Evolutionary conservation across 805 yeast species (phyloP), one percentile per base, ranked within the genome.

Genomic region (Komagataella phaffii): DNA sequence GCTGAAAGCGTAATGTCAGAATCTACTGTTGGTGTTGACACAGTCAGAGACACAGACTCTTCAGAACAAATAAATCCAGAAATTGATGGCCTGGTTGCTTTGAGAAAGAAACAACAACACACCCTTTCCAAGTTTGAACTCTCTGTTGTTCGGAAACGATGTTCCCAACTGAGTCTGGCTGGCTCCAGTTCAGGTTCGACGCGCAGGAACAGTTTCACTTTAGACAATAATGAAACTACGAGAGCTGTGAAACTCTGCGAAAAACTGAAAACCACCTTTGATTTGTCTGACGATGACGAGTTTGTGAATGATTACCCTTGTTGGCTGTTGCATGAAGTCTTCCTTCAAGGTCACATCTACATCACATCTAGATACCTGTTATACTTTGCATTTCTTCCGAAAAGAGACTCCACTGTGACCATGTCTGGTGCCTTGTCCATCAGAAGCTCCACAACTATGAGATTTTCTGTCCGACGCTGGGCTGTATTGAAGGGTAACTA

Each of bases 301-400:
- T 73, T 83, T 54, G 58, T 75, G 36, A 76, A 74, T n/a, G 85
- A 81, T 55, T 84, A 74, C 58, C 75, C 83, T 2, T 80, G 89
- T 30, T 90, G 96, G 96, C 69, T 90, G 44, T 70, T 88, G 53
- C 77, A 81, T 54, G 95, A 87, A 58, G 93, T 90, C 0, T 68
- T 91, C 24, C 67, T 89, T 23, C 96, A 88, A 64, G 98, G 98
- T 2, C 90, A 85, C 58, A 64, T 89, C 17, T 85, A 85, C 58
- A 64, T 91, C 23, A 89, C 97, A 1, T 65, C 71, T 46, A 68
- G 74, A 14, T 77, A 78, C 54, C 61, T 90, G 5, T 66, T 88
- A 47, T 91, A 87, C 61, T 84, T 84, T 67, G 93, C 96, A 0
- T 81, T 79, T 57, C 64, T 91, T 7, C 96, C 97, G 0, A 75